Evolutionary conservation across 169 alveolate genomes (phyloP), one percentile per base, ranked within the genome.

Genomic region (Eimeria sp.): DNA sequence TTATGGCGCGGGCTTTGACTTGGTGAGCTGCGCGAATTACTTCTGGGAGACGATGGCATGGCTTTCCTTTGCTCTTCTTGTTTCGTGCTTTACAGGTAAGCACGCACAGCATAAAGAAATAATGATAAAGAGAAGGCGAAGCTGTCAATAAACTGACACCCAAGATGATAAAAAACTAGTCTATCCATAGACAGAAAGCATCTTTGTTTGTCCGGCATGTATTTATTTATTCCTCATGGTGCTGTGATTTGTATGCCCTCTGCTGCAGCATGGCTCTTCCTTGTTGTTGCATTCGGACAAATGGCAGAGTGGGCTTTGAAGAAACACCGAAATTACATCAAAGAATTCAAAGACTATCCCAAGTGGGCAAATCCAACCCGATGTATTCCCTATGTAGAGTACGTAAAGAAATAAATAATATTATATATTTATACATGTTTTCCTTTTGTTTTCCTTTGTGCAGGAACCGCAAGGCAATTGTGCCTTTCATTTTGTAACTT

Each of bases 231-330:
- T 54, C 40, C 67, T 18, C 34, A 3, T n/a, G 63, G 14, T 51
- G 54, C 49, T 22, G 75, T 20, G 30, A 18, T 13, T 1, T 34
- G 40, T 34, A 34, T 34, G 40, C 40, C 2, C 40, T 34, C 3
- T 34, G 40, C 40, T 61, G 80, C 95, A 95, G 97, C 96, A 75
- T 97, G 97, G 97, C 91, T 96, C 63, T 97, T 97, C 95, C 87
- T 97, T 90, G 91, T 97, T 78, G 96, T 97, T 51, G 98, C 97
- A 7, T 98, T 98, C 95, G 97, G 89, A 84, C 97, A 93, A 43
- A 98, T 99, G 99, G 93, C 98, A 75, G 98, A 98, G 86, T 99
- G 99, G 99, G 99, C 99, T 20, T 75, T 98, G 65, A 97, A 98
- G 96, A 99, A 99, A 96, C 99, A 99, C 94, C 95, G 97, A 51